Percentiles rank a stretch among this genome's conserved stretches.
Conservation (phyloP, 2,329 filamentous ascomycete species). For the Arachnomyces sp. region DNA sequence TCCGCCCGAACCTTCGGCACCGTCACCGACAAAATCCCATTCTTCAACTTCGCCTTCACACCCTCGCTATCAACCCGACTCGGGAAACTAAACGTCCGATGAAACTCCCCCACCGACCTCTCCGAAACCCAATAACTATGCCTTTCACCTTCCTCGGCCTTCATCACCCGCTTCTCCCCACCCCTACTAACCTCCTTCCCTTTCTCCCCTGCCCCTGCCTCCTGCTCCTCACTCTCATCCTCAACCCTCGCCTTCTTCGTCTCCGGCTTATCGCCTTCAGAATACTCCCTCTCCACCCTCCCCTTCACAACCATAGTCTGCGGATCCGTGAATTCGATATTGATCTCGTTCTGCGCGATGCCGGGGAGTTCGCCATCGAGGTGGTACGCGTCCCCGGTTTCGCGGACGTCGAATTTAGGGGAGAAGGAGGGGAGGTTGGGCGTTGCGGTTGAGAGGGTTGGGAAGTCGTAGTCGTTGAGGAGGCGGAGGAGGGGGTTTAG, state of each 20-base stretch:
- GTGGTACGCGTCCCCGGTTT: slow-evolving; percentile 36
- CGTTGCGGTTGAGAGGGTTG: slow-evolving; percentile 10
- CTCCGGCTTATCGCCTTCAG: slow-evolving; percentile 7
- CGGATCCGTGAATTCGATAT: slow-evolving; percentile 41
- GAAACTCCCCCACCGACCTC: slow-evolving; percentile 52
- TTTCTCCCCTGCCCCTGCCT: slow-evolving; percentile 6
- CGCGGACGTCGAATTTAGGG: slow-evolving; percentile 41
- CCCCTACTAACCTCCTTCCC: slow-evolving; percentile 23
- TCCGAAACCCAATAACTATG: slow-evolving; percentile 53
- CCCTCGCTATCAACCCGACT: slow-evolving; percentile 49
- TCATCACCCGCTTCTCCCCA: slow-evolving; percentile 17
- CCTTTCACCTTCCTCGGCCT: slow-evolving; percentile 19
- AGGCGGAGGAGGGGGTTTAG: slow-evolving; percentile 39
- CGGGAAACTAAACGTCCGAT: slow-evolving; percentile 52
- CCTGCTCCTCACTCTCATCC: slow-evolving; percentile 31
- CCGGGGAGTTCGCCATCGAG: slow-evolving; percentile 44
- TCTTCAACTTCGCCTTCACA: slow-evolving; percentile 54
- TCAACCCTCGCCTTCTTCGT: slow-evolving; percentile 37
- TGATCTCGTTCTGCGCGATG: slow-evolving; percentile 37
- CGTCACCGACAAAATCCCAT: slow-evolving; percentile 50
- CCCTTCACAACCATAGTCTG: slow-evolving; percentile 41
- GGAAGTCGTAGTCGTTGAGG: slow-evolving; percentile 36
- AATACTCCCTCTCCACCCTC: slow-evolving; percentile 29
- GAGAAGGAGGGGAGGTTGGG: slow-evolving; percentile 25
- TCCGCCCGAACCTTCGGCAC: slow-evolving; percentile 49